Conservation (phyloP, 305 asterid species). For the Striga hermonthica region DNA sequence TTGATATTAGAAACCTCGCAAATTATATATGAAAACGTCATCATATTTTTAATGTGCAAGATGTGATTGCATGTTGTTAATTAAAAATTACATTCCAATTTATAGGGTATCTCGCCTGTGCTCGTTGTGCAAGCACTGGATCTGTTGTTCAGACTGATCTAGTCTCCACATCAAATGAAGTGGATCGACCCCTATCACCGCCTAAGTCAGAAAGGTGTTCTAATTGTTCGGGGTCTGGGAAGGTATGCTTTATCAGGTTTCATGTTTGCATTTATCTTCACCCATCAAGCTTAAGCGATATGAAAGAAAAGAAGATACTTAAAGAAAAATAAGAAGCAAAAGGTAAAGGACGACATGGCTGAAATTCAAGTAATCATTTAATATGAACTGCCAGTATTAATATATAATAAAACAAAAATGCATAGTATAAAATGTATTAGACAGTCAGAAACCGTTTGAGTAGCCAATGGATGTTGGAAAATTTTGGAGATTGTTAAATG, state of each 20-base stretch:
- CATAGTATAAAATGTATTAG: no score
- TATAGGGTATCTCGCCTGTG: conserved; percentile 89
- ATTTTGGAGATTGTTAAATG: no score
- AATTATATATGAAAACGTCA: not conserved
- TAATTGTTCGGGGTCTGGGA: conserved; percentile 75
- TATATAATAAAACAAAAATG: no score
- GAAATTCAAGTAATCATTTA: no score
- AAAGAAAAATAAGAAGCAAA: no score
- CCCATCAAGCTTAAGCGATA: not conserved
- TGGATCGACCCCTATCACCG: conserved; percentile 46
- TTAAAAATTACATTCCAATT: conserved; percentile 10
- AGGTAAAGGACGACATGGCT: no score
- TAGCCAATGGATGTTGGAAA: no score
- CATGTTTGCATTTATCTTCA: conserved; percentile 9
- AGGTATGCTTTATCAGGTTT: conserved; percentile 42
- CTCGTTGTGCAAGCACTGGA: conserved; percentile 73
- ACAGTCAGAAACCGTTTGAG: no score
- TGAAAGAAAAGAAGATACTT: no score
- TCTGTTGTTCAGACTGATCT: conserved; percentile 65
- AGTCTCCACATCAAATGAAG: conserved; percentile 44
- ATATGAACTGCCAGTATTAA: no score
- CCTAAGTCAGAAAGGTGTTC: conserved; percentile 71
- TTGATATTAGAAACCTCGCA: not conserved
- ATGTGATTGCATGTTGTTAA: conserved; percentile 10
- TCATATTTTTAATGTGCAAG: conserved; percentile 1